phyloP scores from a whole-genome alignment of 257 asterid genomes.

The Henckelia pumila region DNA sequence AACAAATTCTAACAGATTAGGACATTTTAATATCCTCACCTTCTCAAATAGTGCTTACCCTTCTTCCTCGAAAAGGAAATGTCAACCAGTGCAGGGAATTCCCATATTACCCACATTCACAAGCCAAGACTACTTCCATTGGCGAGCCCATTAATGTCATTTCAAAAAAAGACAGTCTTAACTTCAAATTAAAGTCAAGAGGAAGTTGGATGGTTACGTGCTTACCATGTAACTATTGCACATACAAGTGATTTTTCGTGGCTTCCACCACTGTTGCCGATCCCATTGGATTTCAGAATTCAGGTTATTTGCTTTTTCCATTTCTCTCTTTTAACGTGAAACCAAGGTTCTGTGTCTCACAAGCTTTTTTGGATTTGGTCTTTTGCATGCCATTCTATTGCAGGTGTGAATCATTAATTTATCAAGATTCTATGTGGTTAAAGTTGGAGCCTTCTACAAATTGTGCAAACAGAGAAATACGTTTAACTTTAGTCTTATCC shows the following conservation, averaged over 20 bases:
- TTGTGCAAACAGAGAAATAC: not conserved
- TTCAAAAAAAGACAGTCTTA: constrained; percentile 39
- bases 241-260: constrained; percentile 25
- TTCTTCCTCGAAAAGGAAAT: constrained; percentile 38
- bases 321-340: not conserved
- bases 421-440: constrained; percentile 7
- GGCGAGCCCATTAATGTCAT: constrained; percentile 32
- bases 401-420: constrained; percentile 19
- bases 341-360: constrained; percentile 1
- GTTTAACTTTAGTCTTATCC: no score
- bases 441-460: not conserved
- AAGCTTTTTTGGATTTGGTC: constrained; percentile 1
- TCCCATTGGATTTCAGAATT: constrained; percentile 17
- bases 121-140: constrained; percentile 4
- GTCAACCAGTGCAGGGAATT: constrained; percentile 28
- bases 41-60: constrained; percentile 37
- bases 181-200: constrained; percentile 66
- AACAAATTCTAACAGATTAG: not conserved
- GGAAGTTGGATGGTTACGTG: constrained; percentile 49
- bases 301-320: not conserved
- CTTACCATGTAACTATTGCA: constrained; percentile 52
- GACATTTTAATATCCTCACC: constrained; percentile 37
- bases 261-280: constrained; percentile 28
- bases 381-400: constrained; percentile 8
- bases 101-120: not conserved